These are phyloP conservation scores for Neohortaea acidophila DNA, from an alignment of 495 filamentous ascomycete genomes.

Conservation along the genomic window DNA sequence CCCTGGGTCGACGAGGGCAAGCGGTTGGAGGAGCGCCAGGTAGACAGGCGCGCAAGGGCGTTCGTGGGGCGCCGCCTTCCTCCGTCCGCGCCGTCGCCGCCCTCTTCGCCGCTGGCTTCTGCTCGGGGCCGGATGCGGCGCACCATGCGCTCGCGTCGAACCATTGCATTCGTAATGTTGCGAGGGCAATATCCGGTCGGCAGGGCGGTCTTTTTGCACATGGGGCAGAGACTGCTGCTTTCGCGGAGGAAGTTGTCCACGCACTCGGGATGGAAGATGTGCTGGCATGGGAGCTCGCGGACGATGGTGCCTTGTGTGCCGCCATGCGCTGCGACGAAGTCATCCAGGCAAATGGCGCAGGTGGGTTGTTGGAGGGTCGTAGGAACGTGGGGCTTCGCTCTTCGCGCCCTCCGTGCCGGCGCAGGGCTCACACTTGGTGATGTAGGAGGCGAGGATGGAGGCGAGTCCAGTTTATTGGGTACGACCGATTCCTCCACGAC, in stretches of 20 bases:
- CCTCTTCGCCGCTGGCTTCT: neutral
- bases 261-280: slow-evolving; percentile 83
- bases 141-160: slow-evolving; percentile 47
- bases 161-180: slow-evolving; percentile 67
- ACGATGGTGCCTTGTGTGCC: slow-evolving; percentile 39
- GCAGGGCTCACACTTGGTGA: slow-evolving; percentile 14
- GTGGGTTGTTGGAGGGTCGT: slow-evolving; percentile 46
- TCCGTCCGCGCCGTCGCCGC: neutral
- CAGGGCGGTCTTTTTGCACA: slow-evolving; percentile 70
- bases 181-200: slow-evolving; percentile 48
- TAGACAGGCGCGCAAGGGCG: neutral
- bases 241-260: slow-evolving; percentile 63
- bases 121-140: slow-evolving; percentile 13
- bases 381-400: slow-evolving; percentile 5
- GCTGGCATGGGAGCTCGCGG: slow-evolving; percentile 70
- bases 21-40: neutral
- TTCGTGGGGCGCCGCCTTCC: neutral
- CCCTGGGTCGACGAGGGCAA: neutral
- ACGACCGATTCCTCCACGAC: neutral
- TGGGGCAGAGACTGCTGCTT: slow-evolving; percentile 65
- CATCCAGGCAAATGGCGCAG: slow-evolving; percentile 76
- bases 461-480: slow-evolving; percentile 20
- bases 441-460: slow-evolving; percentile 17
- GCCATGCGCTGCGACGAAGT: slow-evolving; percentile 45
- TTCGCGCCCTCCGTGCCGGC: slow-evolving; percentile 1